Evolutionary conservation across 129 eudicot genomes (phyloP).

Genomic region (Artemisia annua): DNA sequence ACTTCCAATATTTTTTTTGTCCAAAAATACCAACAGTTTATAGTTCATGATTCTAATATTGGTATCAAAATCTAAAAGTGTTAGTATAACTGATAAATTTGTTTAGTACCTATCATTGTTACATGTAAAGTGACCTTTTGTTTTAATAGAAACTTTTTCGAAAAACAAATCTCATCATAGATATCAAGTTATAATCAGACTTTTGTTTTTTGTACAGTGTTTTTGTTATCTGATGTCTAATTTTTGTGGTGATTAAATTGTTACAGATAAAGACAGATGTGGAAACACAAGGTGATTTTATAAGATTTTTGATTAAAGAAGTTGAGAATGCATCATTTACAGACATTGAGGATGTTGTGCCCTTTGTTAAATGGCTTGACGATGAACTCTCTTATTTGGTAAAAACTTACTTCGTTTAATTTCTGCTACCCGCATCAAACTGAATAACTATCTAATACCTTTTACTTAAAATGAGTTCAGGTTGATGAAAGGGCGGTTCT

Average conservation of each 20-base stretch:
- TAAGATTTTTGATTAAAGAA: constrained; percentile 86
- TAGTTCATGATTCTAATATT: too few relatives aligned
- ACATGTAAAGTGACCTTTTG: too few relatives aligned
- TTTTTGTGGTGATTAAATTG: constrained; percentile 9
- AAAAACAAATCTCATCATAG: too few relatives aligned
- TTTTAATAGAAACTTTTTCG: too few relatives aligned
- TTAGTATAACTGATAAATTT: too few relatives aligned
- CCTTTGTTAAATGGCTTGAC: constrained; percentile 98
- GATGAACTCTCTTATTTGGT: constrained; percentile 97
- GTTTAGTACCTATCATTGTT: too few relatives aligned
- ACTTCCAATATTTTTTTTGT: too few relatives aligned
- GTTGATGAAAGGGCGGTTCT: constrained; percentile 98
- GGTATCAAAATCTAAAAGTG: too few relatives aligned
- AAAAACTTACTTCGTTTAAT: background rate
- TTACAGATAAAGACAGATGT: constrained; percentile 93
- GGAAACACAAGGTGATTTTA: constrained; percentile 95
- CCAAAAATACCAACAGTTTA: too few relatives aligned
- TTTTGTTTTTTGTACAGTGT: too few relatives aligned
- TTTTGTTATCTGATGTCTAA: background rate
- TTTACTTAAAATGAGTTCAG: constrained; percentile 31
- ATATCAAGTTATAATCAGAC: too few relatives aligned
- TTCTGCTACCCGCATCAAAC: background rate
- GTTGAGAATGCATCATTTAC: constrained; percentile 88
- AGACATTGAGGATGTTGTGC: constrained; percentile 88
- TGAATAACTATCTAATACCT: background rate